phyloP scores from a whole-genome alignment of 257 asterid species.

The Solanum phureja region DNA sequence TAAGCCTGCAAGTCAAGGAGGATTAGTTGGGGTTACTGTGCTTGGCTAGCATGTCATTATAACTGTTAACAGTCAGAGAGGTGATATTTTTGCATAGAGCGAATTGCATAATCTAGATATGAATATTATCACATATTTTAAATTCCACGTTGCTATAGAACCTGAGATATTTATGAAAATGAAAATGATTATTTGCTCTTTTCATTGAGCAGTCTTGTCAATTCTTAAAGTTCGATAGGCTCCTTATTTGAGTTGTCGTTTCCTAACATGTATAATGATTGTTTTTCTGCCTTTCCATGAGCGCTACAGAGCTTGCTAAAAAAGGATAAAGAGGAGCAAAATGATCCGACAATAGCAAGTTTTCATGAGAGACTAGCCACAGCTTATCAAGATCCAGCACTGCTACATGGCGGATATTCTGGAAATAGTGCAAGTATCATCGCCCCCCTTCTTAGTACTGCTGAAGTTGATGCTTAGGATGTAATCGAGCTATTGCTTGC shows the following conservation, averaged over 20 bases:
- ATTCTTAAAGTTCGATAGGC: background rate
- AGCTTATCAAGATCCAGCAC: constrained; percentile 70
- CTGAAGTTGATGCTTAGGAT: background rate
- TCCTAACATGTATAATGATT: background rate
- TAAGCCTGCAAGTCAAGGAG: background rate
- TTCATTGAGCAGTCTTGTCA: background rate
- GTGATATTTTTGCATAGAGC: background rate
- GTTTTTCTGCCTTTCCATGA: background rate
- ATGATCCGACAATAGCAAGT: constrained; percentile 36
- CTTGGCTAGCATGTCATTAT: background rate
- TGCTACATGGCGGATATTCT: constrained; percentile 27
- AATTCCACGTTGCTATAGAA: background rate
- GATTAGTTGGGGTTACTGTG: background rate
- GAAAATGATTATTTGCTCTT: background rate
- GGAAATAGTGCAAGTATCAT: constrained; percentile 26
- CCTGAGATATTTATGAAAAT: background rate
- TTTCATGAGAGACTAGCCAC: constrained; percentile 51
- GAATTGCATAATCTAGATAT: background rate
- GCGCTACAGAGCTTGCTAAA: constrained; percentile 67
- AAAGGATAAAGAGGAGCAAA: constrained; percentile 59
- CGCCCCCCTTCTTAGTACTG: constrained; percentile 50
- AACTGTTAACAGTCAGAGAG: background rate
- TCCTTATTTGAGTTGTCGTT: background rate
- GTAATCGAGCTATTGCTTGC: background rate
- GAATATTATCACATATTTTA: background rate